Evolutionary conservation across 495 filamentous ascomycete species (phyloP).

Genomic region (Talaromyces ruber): DNA sequence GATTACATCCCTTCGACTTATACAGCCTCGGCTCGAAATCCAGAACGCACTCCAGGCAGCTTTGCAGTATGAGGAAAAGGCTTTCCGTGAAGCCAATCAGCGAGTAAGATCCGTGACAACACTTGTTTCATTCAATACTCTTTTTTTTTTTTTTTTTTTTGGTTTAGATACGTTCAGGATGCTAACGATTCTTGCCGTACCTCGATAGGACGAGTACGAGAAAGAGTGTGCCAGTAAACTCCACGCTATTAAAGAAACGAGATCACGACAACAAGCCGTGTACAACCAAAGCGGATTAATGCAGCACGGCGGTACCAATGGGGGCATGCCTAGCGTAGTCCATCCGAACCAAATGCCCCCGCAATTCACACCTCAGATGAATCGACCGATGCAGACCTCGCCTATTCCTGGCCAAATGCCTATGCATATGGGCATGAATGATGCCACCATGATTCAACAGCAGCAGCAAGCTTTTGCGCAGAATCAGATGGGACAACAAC

Average conservation of each 20-base stretch:
- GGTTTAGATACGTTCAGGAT: not conserved
- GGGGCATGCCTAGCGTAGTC: constrained; percentile 18
- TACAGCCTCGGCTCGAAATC: constrained; percentile 38
- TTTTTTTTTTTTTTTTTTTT: not conserved
- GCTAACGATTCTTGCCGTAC: not conserved
- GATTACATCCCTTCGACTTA: constrained; percentile 41
- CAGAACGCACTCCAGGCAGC: constrained; percentile 33
- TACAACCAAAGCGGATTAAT: constrained; percentile 29
- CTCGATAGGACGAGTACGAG: constrained; percentile 34
- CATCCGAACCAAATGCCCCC: constrained; percentile 31
- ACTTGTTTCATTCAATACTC: not conserved
- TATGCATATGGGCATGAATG: constrained; percentile 38
- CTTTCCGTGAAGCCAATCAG: constrained; percentile 36
- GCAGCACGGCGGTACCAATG: constrained; percentile 20
- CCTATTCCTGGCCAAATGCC: constrained; percentile 36
- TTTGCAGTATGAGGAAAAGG: constrained; percentile 38
- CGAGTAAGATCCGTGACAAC: constrained; percentile 21
- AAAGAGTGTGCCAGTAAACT: constrained; percentile 41
- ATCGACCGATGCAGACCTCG: constrained; percentile 43
- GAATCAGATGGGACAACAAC: constrained; percentile 25
- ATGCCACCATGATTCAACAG: constrained; percentile 28
- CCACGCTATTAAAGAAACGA: constrained; percentile 36
- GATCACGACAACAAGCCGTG: constrained; percentile 35
- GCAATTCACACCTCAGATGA: constrained; percentile 45
- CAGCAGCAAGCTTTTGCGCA: constrained; percentile 21